Evolutionary conservation across 2,329 filamentous ascomycete genomes (phyloP), one percentile per base, ranked within the genome.

Genomic region (Exophiala dermatitidis): DNA sequence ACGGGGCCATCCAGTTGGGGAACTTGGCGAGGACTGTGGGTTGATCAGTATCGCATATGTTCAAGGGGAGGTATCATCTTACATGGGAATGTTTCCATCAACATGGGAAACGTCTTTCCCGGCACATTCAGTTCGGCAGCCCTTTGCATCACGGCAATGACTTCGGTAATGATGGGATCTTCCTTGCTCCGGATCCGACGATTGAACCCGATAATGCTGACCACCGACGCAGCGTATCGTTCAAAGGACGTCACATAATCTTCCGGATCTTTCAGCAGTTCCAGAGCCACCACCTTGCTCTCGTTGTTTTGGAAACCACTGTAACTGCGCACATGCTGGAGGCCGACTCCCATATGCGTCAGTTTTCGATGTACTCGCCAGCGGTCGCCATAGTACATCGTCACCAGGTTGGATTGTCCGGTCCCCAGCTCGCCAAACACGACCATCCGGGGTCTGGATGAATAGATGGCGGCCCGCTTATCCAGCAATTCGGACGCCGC

Each of bases 141-240:
- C 12, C 76, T 68, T 58, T 82, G 78, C 79, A 82, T 82, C 40
- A 79, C 68, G 2, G 77, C 77, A 59, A 82, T 81, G 8, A 82
- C 79, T 62, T 82, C 78, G 2, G 78, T 81, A 62, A 81, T 80
- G 61, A 82, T 79, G 3, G 78, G 78, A 59, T 82, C 79, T 10
- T 74, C 68, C 49, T 69, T 72, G 45, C 68, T 73, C 5, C 71
- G 60, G 9, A 73, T 63, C 0, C 59, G 56, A 43, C 68, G 67
- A 2, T 70, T 71, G 53, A 70, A 74, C 2, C 63, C 67, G 28
- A 74, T 59, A 2, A 72, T 67, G 10, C 73, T 65, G 6, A 73
- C 71, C 1, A 75, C 56, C 2, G 71, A 69, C 1, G 70, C 65
- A 5, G 71, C 66, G 53, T 73, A 74, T 5, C 71, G 63, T 48